phyloP scores from a whole-genome alignment of 208 protist genomes.

The Leishmania arabica region DNA sequence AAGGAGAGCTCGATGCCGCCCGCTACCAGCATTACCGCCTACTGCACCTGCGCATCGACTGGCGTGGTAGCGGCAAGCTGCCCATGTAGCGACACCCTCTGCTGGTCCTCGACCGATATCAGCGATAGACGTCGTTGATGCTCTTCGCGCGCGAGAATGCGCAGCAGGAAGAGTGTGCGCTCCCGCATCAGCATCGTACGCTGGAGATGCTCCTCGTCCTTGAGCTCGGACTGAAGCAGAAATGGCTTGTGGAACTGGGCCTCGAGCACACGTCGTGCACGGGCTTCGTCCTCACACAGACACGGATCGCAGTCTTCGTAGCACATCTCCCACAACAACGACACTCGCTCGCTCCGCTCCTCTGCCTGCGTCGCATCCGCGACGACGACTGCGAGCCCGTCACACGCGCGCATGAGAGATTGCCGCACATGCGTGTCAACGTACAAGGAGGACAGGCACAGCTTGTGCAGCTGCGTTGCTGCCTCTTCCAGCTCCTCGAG shows the following conservation, averaged over 20 bases:
- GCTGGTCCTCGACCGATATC: not conserved
- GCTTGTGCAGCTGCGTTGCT: slow-evolving; percentile 18
- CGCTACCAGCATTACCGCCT: not conserved
- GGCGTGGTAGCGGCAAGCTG: not conserved
- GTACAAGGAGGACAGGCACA: not conserved
- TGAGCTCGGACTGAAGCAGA: slow-evolving; percentile 27
- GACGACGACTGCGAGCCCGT: slow-evolving; percentile 2
- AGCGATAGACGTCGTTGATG: slow-evolving; percentile 1
- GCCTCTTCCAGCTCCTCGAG: slow-evolving; percentile 30
- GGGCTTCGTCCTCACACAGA: slow-evolving; percentile 28
- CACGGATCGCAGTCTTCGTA: slow-evolving; percentile 38
- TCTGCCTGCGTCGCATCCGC: slow-evolving; percentile 25
- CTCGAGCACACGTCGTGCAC: slow-evolving; percentile 13
- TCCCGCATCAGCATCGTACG: slow-evolving; percentile 18
- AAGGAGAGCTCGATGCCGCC: not conserved
- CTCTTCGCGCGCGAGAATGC: slow-evolving; percentile 23
- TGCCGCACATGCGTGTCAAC: slow-evolving; percentile 5
- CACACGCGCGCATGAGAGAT: slow-evolving; percentile 7
- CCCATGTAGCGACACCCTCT: not conserved
- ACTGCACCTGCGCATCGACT: not conserved
- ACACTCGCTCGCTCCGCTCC: slow-evolving; percentile 52
- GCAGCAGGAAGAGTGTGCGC: slow-evolving; percentile 23
- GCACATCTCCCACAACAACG: slow-evolving; percentile 63
- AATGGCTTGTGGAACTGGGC: slow-evolving; percentile 16
- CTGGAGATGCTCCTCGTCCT: slow-evolving; percentile 25